phyloP scores from a whole-genome alignment of 2,329 filamentous ascomycete species.

The Geoglossum cookeanum region DNA sequence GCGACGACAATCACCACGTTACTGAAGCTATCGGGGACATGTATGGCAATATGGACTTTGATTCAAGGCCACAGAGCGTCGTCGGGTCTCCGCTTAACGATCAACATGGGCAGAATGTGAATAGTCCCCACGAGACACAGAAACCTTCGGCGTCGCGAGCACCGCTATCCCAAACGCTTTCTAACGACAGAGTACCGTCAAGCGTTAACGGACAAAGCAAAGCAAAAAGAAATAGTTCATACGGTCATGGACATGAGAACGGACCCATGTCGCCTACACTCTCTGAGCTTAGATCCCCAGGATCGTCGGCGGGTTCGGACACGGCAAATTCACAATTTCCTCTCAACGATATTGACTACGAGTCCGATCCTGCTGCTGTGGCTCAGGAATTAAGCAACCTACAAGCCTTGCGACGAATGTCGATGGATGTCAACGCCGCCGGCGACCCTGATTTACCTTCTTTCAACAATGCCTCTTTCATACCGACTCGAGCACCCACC shows the following conservation, averaged over 20 bases:
- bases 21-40: slow-evolving; percentile 84
- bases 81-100: slow-evolving; percentile 23
- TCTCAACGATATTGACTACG: slow-evolving; percentile 71
- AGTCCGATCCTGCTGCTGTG: slow-evolving; percentile 74
- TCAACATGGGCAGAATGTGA: slow-evolving; percentile 11
- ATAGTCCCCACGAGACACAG: neutral
- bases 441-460: slow-evolving; percentile 59
- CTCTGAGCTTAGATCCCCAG: slow-evolving; percentile 15
- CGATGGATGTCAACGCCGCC: slow-evolving; percentile 64
- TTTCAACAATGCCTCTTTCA: slow-evolving; percentile 36
- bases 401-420: slow-evolving; percentile 77
- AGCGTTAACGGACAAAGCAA: slow-evolving; percentile 7
- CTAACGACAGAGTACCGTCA: neutral
- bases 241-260: slow-evolving; percentile 17
- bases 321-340: slow-evolving; percentile 44
- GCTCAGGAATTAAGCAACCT: slow-evolving; percentile 85
- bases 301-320: slow-evolving; percentile 15
- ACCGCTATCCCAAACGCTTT: neutral
- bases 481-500: slow-evolving; percentile 52
- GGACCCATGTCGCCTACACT: slow-evolving; percentile 33
- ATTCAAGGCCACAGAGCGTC: slow-evolving; percentile 11
- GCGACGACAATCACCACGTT: slow-evolving; percentile 82
- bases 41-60: slow-evolving; percentile 46
- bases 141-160: slow-evolving; percentile 13
- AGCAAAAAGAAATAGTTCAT: slow-evolving; percentile 11